Percentiles rank a stretch among this genome's conserved stretches.
These are phyloP conservation scores for Colletotrichum acutatum DNA, from an alignment of 2,329 filamentous ascomycete genomes.

Conservation along the genomic window DNA sequence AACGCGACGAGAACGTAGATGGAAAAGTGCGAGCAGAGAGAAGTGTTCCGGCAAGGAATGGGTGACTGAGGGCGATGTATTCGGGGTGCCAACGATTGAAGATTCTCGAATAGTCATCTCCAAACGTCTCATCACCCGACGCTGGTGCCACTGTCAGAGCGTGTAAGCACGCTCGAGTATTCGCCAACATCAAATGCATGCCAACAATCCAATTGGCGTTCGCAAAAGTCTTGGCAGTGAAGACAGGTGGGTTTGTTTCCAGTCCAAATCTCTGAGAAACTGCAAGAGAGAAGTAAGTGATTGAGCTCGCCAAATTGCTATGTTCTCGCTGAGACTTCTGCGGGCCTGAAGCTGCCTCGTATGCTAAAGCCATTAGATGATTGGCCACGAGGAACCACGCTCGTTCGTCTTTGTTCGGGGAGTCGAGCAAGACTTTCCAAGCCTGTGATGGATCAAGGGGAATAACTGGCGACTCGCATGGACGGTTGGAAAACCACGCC, in stretches of 20 bases:
- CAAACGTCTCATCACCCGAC: not conserved
- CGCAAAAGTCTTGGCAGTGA: not conserved
- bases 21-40: not conserved
- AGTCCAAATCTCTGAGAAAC: not conserved
- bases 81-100: not conserved
- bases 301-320: not conserved
- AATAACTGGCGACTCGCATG: not conserved
- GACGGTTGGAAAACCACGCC: not conserved
- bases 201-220: not conserved
- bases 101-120: not conserved
- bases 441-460: not conserved
- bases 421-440: not conserved
- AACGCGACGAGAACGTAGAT: not conserved
- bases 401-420: not conserved
- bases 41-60: not conserved
- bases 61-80: not conserved
- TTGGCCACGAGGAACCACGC: not conserved
- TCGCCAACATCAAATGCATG: not conserved
- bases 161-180: not conserved
- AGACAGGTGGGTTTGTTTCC: not conserved
- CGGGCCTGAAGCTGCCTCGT: not conserved
- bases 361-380: not conserved
- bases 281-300: not conserved
- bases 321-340: not conserved
- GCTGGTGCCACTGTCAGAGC: not conserved